phyloP scores from a whole-genome alignment of 2,329 filamentous ascomycete species.

The Stagonosporopsis tanaceti region DNA sequence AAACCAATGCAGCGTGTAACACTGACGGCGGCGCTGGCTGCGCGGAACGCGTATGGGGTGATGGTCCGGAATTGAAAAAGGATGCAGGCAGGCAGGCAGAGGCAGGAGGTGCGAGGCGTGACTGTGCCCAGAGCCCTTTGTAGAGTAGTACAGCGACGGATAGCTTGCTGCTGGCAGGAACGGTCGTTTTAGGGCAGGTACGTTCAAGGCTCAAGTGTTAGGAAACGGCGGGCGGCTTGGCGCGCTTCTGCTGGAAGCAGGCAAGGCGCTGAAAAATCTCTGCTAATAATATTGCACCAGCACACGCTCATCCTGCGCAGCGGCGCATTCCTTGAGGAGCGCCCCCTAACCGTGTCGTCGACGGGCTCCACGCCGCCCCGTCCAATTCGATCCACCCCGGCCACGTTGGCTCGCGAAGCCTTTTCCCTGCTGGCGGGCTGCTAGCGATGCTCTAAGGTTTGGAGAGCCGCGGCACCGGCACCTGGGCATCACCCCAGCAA shows the following conservation, averaged over 20 bases:
- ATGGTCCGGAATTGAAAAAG: background rate
- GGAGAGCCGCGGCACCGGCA: conserved; percentile 22
- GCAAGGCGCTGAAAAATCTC: conserved; percentile 20
- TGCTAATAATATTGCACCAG: conserved; percentile 21
- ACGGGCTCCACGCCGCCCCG: conserved; percentile 26
- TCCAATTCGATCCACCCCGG: conserved; percentile 21
- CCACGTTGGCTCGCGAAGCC: conserved; percentile 13
- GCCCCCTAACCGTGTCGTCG: conserved; percentile 19
- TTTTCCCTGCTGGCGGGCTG: conserved; percentile 24
- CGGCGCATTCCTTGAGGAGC: conserved; percentile 17
- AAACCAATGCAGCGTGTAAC: conserved; percentile 19
- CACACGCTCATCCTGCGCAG: conserved; percentile 18
- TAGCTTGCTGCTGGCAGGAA: conserved; percentile 18
- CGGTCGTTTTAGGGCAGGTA: conserved; percentile 26
- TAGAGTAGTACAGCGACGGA: conserved; percentile 20
- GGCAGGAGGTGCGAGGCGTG: conserved; percentile 3
- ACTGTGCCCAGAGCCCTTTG: conserved; percentile 17
- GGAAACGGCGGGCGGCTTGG: conserved; percentile 27
- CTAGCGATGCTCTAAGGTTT: conserved; percentile 23
- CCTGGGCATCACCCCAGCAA: conserved; percentile 15
- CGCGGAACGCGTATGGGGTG: background rate
- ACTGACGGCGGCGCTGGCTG: background rate
- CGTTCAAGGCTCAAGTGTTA: conserved; percentile 12
- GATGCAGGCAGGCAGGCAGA: background rate
- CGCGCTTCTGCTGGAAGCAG: conserved; percentile 24